A percentile compares a stretch with the other conserved stretches of the same genome.
phyloP scores from a whole-genome alignment of 228 moss, liverwort and hornwort genomes.

The Sphagnum fallax region DNA sequence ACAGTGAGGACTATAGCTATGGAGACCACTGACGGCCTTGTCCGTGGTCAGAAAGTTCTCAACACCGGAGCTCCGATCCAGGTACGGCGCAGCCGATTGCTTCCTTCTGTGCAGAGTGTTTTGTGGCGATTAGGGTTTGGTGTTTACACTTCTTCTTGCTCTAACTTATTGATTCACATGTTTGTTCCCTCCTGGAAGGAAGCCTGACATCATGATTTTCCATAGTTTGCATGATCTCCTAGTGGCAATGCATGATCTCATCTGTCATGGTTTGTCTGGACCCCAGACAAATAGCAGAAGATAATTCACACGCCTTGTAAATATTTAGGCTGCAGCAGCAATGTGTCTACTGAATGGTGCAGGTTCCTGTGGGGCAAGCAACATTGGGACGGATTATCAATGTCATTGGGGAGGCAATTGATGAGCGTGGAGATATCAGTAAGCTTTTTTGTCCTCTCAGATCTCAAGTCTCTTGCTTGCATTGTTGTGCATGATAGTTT shows the following conservation, averaged over 20 bases:
- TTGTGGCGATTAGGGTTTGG: background rate
- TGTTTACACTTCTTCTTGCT: too few species aligned
- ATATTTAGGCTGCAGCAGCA: too few species aligned
- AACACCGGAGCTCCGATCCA: slow-evolving; percentile 86
- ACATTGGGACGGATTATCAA: slow-evolving; percentile 86
- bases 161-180: too few species aligned
- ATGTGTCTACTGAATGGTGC: background rate
- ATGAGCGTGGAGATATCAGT: slow-evolving; percentile 83
- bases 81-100: slow-evolving; percentile 16
- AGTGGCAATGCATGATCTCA: too few species aligned
- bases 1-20: slow-evolving; percentile 88
- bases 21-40: slow-evolving; percentile 89
- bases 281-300: too few species aligned
- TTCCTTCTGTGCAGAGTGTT: background rate
- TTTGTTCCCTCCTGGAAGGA: too few species aligned
- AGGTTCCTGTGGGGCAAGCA: slow-evolving; percentile 83
- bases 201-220: too few species aligned
- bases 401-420: slow-evolving; percentile 90
- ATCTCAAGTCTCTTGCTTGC: too few species aligned
- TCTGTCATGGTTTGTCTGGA: too few species aligned
- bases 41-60: slow-evolving; percentile 80
- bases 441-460: slow-evolving; percentile 8
- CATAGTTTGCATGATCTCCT: too few species aligned
- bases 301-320: too few species aligned
- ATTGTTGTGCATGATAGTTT: too few species aligned